Conservation (phyloP, 805 yeast species). For the Yamadazyma ubonensis region DNA sequence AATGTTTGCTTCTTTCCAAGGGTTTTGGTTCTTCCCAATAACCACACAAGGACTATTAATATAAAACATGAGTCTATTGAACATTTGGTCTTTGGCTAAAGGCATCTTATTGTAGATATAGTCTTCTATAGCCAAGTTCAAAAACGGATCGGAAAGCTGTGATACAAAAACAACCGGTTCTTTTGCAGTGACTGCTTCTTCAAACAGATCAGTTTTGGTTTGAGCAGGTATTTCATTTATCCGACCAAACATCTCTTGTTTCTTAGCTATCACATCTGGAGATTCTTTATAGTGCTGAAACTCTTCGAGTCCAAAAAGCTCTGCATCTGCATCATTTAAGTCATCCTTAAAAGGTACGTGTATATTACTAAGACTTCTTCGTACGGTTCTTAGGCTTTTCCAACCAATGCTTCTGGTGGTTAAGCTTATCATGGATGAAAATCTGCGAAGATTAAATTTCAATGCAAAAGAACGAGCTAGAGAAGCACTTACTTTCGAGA, state of each 20-base stretch:
- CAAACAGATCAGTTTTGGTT: constrained; percentile 1
- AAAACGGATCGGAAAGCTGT: constrained; percentile 58
- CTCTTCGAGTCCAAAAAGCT: constrained; percentile 37
- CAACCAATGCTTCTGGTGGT: too few species aligned
- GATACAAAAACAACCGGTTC: constrained; percentile 61
- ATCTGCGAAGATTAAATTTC: constrained; percentile 6
- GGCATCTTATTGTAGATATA: constrained; percentile 70
- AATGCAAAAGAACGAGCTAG: constrained; percentile 47
- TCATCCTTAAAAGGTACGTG: constrained; percentile 41
- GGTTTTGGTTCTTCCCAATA: constrained; percentile 93
- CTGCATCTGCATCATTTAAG: constrained; percentile 30
- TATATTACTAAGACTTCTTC: constrained; percentile 3
- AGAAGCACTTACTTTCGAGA: constrained; percentile 45
- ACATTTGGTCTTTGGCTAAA: constrained; percentile 22
- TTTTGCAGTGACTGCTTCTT: constrained; percentile 15
- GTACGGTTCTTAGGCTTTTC: neutral
- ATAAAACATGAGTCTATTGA: constrained; percentile 67
- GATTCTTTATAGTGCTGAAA: constrained; percentile 39
- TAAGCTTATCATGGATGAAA: too few species aligned
- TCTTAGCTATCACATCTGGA: constrained; percentile 24
- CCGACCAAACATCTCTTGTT: constrained; percentile 10
- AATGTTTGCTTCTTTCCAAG: constrained; percentile 82
- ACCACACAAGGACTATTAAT: constrained; percentile 84
- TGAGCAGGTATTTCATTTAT: neutral
- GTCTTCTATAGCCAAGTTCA: constrained; percentile 81